phyloP scores from a whole-genome alignment of 331 rosid species.

The Cucumis variabilis region DNA sequence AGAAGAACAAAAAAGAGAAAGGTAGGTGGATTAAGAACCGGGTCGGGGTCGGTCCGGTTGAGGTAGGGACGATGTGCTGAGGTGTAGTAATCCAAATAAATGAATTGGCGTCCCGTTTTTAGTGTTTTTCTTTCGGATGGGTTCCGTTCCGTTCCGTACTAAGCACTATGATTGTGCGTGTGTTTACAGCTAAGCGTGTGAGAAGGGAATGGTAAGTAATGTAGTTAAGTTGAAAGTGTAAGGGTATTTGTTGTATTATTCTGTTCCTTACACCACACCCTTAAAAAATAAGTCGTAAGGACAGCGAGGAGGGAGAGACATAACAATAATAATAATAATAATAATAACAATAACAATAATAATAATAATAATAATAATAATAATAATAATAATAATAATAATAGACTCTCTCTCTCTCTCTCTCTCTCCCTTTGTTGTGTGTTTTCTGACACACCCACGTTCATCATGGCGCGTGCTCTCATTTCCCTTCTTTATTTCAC shows the following conservation, averaged over 20 bases:
- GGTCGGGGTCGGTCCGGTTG: neutral
- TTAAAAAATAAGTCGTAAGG: slow-evolving; percentile 24
- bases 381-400: slow-evolving; percentile 11
- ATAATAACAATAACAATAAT: slow-evolving; percentile 13
- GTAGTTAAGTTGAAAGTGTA: neutral
- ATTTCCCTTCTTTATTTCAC: neutral
- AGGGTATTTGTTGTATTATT: neutral
- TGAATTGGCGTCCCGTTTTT: neutral
- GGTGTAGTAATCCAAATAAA: neutral
- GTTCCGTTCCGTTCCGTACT: neutral
- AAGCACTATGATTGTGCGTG: neutral
- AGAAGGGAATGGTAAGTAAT: neutral
- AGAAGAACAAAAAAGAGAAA: neutral
- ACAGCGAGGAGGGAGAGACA: slow-evolving; percentile 25
- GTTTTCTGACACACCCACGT: slow-evolving; percentile 28
- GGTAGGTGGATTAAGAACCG: neutral
- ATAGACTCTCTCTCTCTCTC: neutral
- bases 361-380: slow-evolving; percentile 15
- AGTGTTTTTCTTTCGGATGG: too few relatives aligned
- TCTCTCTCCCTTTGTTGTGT: neutral
- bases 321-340: too few relatives aligned
- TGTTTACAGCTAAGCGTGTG: slow-evolving; percentile 16
- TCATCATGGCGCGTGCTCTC: slow-evolving; percentile 30
- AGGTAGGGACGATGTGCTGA: neutral
- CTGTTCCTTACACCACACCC: neutral